phyloP scores from a whole-genome alignment of 2,329 filamentous ascomycete species.

The Penicillium sp. region DNA sequence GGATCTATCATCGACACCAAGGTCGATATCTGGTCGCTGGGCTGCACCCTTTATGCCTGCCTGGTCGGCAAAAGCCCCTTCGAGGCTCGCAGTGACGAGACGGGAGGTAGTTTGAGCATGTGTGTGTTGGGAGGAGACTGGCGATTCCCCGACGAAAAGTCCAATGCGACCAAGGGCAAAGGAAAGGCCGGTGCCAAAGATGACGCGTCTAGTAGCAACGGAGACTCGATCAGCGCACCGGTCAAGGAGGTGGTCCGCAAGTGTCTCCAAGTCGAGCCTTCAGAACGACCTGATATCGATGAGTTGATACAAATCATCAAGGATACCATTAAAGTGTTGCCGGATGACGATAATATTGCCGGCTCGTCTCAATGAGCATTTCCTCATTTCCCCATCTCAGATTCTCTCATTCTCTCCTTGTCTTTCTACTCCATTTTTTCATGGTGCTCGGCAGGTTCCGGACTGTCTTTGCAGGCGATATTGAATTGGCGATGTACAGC shows the following conservation, averaged over 20 bases:
- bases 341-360: conserved; percentile 53
- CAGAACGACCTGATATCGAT: conserved; percentile 79
- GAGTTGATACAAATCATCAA: conserved; percentile 78
- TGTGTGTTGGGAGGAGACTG: conserved; percentile 93
- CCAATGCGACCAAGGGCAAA: conserved; percentile 58
- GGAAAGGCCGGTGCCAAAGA: conserved; percentile 40
- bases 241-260: conserved; percentile 83
- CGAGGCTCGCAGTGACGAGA: conserved; percentile 92
- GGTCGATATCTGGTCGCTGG: conserved; percentile 95
- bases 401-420: conserved; percentile 1
- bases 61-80: conserved; percentile 96
- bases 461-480: conserved; percentile 6
- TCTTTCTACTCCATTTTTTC: neutral
- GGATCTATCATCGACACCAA: conserved; percentile 89
- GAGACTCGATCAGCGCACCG: conserved; percentile 65
- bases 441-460: conserved; percentile 16
- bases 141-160: conserved; percentile 84
- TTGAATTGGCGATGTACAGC: conserved; percentile 23
- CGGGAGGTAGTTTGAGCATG: conserved; percentile 84
- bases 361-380: conserved; percentile 22
- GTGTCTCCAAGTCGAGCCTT: conserved; percentile 81
- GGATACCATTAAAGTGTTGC: conserved; percentile 62
- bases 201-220: conserved; percentile 32
- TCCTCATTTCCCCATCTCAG: neutral
- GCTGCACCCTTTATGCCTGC: conserved; percentile 96